Evolutionary conservation across 306 rosid genomes (phyloP).

Genomic region (Sicyos baderoa): DNA sequence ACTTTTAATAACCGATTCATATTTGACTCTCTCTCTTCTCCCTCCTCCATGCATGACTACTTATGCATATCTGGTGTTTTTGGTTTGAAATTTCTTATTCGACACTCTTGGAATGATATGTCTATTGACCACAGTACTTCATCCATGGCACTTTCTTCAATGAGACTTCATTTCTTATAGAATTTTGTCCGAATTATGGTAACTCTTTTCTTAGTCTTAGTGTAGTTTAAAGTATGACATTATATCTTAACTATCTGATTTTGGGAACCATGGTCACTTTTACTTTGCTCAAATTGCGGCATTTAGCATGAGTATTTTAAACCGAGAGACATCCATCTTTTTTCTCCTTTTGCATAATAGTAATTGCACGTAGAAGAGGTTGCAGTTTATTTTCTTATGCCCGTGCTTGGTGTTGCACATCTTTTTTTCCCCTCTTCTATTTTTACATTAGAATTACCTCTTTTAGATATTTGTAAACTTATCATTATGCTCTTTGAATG

Average conservation of each 20-base stretch:
- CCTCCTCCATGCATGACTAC: background rate
- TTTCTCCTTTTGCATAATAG: background rate
- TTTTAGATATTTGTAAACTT: background rate
- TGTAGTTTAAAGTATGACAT: background rate
- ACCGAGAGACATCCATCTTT: background rate
- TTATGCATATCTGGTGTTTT: background rate
- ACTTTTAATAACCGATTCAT: background rate
- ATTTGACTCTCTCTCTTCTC: background rate
- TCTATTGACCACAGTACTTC: background rate
- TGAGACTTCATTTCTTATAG: background rate
- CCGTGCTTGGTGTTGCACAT: background rate
- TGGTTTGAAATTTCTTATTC: background rate
- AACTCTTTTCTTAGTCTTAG: constrained; percentile 9
- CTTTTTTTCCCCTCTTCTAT: background rate
- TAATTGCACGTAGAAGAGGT: background rate
- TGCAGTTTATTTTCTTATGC: background rate
- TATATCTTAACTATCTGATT: background rate
- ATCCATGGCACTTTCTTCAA: background rate
- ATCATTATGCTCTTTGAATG: constrained; percentile 16
- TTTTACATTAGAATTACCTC: background rate
- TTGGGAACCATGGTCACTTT: background rate
- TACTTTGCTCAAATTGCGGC: background rate
- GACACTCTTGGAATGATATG: background rate
- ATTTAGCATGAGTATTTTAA: background rate
- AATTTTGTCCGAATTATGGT: background rate